These are phyloP conservation scores for Nicotiana paniculata DNA, from an alignment of 257 asterid genomes.

Conservation along the genomic window DNA sequence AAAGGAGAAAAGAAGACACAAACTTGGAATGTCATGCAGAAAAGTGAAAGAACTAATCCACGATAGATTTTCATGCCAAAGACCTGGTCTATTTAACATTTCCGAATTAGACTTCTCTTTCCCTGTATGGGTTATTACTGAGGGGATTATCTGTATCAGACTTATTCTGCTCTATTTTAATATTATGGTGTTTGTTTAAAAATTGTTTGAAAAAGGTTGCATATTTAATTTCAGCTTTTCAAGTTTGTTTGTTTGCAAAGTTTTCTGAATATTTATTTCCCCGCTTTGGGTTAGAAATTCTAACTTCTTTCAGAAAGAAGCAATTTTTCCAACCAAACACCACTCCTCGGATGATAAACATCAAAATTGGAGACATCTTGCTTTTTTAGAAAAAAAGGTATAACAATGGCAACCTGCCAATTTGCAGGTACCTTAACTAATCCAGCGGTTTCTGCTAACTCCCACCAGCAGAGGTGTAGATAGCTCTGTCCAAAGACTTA, in stretches of 20 bases:
- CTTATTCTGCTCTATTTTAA: background rate
- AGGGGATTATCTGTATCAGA: background rate
- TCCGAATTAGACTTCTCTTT: background rate
- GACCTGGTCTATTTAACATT: background rate
- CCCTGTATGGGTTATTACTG: background rate
- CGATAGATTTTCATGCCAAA: background rate
- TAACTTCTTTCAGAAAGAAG: background rate
- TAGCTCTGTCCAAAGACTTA: too few relatives aligned
- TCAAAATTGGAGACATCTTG: background rate
- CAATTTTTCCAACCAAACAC: background rate
- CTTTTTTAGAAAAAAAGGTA: background rate
- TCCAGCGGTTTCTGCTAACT: too few relatives aligned
- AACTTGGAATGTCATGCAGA: background rate
- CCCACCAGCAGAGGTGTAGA: too few relatives aligned
- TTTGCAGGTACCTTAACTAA: background rate
- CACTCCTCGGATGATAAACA: background rate
- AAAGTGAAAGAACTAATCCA: background rate
- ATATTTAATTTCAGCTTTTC: too few relatives aligned
- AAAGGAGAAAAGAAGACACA: background rate
- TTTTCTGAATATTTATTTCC: too few relatives aligned
- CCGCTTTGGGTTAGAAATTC: too few relatives aligned
- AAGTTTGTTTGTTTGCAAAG: background rate
- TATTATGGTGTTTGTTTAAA: background rate
- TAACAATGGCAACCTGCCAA: background rate
- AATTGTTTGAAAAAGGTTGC: background rate